Percentiles rank a stretch among this genome's conserved stretches.
Evolutionary conservation across 441 rosid species (phyloP).

Genomic region (Syzygium malaccense): DNA sequence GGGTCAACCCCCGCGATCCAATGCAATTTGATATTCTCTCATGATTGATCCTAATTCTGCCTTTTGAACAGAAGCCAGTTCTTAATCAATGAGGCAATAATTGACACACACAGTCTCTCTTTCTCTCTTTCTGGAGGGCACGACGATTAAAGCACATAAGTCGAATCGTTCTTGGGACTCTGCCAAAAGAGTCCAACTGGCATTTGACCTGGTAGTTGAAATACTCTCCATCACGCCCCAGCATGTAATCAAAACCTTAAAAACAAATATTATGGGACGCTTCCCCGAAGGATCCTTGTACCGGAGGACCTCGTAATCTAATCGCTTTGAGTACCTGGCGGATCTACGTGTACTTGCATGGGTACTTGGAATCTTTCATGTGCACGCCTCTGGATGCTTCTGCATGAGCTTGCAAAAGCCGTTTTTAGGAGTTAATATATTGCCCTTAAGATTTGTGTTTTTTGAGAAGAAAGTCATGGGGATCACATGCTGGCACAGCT

Average conservation of each 20-base stretch:
- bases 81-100: neutral
- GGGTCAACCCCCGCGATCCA: neutral
- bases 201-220: neutral
- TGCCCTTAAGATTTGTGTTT: neutral
- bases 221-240: neutral
- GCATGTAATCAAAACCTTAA: neutral
- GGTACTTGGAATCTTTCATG: neutral
- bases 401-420: neutral
- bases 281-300: neutral
- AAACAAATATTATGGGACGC: neutral
- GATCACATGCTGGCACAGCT: neutral
- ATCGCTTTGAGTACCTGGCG: neutral
- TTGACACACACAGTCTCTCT: neutral
- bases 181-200: neutral
- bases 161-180: neutral
- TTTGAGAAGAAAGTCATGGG: neutral
- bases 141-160: neutral
- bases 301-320: neutral
- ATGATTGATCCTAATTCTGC: neutral
- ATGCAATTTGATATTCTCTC: neutral
- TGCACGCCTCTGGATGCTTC: neutral
- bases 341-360: neutral
- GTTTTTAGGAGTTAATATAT: neutral
- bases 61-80: neutral
- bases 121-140: neutral